A percentile compares a stretch with the other conserved stretches of the same genome.
Conservation (phyloP, 73 alveolate species). For the Stentor coeruleus region DNA sequence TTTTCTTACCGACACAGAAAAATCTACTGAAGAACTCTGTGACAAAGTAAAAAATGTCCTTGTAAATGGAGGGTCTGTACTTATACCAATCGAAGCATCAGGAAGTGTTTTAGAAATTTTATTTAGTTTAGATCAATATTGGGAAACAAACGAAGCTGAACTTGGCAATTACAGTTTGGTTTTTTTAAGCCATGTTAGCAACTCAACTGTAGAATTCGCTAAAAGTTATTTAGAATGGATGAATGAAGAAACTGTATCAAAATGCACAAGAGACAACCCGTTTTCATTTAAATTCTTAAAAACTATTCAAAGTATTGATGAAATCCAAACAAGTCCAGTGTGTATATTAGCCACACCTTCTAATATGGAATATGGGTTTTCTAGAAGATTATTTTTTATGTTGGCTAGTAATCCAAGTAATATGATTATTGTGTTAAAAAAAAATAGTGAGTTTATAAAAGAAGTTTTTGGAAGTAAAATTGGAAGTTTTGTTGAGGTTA, state of each 20-base stretch:
- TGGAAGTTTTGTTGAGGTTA: background rate
- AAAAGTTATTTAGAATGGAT: constrained; percentile 18
- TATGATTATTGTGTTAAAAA: background rate
- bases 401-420: constrained; percentile 2
- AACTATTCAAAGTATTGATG: background rate
- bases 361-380: constrained; percentile 5
- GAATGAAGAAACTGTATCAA: background rate
- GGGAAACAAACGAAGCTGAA: constrained; percentile 12
- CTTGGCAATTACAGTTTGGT: background rate
- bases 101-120: background rate
- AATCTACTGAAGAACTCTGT: background rate
- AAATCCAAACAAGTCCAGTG: background rate
- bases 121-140: background rate
- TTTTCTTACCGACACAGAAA: background rate
- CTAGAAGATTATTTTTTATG: background rate
- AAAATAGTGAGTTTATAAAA: background rate
- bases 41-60: background rate
- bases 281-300: background rate
- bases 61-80: constrained; percentile 14
- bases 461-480: background rate
- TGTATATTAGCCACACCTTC: constrained; percentile 13
- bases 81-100: constrained; percentile 3
- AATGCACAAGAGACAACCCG: background rate
- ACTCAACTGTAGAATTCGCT: constrained; percentile 1
- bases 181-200: background rate